Conservation (phyloP, 495 filamentous ascomycete genomes). For the Saxispiralis lemnorum region DNA sequence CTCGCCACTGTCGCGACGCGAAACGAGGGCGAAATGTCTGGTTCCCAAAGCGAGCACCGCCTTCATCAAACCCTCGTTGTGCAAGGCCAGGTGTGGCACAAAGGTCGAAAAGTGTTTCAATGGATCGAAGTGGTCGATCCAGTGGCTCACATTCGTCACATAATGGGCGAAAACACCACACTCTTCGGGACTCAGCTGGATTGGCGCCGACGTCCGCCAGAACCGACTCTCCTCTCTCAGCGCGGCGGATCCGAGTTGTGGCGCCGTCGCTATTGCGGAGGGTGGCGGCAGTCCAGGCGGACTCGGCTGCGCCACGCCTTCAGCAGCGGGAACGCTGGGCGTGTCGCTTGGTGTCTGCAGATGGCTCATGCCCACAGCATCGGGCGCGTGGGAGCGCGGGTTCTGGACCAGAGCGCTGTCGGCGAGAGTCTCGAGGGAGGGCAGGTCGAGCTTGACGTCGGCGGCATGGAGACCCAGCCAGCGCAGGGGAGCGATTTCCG, state of each 20-base stretch:
- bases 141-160: slow-evolving; percentile 6
- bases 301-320: too few species aligned
- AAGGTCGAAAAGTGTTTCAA: slow-evolving; percentile 18
- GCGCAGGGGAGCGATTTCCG: slow-evolving; percentile 10
- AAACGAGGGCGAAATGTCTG: slow-evolving; percentile 14
- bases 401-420: not conserved
- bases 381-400: too few species aligned
- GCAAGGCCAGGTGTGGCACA: slow-evolving; percentile 18
- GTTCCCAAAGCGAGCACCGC: slow-evolving; percentile 20
- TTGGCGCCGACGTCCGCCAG: slow-evolving; percentile 9
- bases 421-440: slow-evolving; percentile 1
- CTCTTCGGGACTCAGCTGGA: slow-evolving; percentile 10
- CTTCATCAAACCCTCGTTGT: slow-evolving; percentile 21
- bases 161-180: slow-evolving; percentile 9
- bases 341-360: too few species aligned
- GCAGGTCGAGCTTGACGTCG: slow-evolving; percentile 2
- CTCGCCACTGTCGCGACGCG: not conserved
- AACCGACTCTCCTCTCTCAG: slow-evolving; percentile 1
- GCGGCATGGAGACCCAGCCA: slow-evolving; percentile 15
- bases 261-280: not conserved
- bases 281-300: too few species aligned
- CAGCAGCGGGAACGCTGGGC: too few species aligned
- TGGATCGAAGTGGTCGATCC: slow-evolving; percentile 22
- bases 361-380: too few species aligned
- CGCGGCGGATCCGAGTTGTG: too few species aligned